These are phyloP conservation scores for Cucurbitaria berberidis DNA, from an alignment of 2,329 filamentous ascomycete species.

Conservation along the genomic window DNA sequence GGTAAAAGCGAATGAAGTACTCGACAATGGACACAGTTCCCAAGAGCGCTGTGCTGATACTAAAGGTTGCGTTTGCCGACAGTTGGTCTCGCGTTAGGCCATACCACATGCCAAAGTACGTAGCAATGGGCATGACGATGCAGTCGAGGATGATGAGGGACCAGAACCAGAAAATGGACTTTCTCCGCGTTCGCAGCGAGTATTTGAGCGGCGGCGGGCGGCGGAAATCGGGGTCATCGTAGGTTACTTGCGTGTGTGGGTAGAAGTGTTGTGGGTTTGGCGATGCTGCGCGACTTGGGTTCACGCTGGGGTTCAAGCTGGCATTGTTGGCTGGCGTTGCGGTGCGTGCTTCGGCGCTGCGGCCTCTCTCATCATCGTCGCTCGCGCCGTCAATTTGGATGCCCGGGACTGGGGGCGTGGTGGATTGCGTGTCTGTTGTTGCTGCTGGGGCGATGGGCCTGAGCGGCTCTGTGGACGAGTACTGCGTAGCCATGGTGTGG, in stretches of 20 bases:
- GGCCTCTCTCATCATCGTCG: conserved; percentile 17
- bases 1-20: conserved; percentile 57
- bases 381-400: conserved; percentile 23
- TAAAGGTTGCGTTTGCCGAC: conserved; percentile 59
- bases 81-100: conserved; percentile 55
- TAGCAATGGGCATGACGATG: conserved; percentile 62
- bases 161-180: conserved; percentile 65
- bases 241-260: conserved; percentile 50
- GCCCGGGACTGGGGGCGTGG: conserved; percentile 28
- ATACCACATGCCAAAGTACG: conserved; percentile 69
- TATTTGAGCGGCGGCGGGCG: conserved; percentile 62
- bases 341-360: conserved; percentile 10
- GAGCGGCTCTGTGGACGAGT: conserved; percentile 34
- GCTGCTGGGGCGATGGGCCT: background rate
- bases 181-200: conserved; percentile 60
- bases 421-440: conserved; percentile 11
- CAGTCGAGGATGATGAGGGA: conserved; percentile 64
- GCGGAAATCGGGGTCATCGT: conserved; percentile 49
- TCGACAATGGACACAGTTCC: conserved; percentile 62
- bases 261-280: conserved; percentile 43
- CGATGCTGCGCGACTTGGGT: conserved; percentile 36
- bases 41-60: conserved; percentile 60
- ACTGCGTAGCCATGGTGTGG: conserved; percentile 39
- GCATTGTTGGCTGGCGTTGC: conserved; percentile 12
- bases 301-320: conserved; percentile 24